phyloP scores from a whole-genome alignment of 1,284 basidiomycete species.

The Rhodotorula sp. region DNA sequence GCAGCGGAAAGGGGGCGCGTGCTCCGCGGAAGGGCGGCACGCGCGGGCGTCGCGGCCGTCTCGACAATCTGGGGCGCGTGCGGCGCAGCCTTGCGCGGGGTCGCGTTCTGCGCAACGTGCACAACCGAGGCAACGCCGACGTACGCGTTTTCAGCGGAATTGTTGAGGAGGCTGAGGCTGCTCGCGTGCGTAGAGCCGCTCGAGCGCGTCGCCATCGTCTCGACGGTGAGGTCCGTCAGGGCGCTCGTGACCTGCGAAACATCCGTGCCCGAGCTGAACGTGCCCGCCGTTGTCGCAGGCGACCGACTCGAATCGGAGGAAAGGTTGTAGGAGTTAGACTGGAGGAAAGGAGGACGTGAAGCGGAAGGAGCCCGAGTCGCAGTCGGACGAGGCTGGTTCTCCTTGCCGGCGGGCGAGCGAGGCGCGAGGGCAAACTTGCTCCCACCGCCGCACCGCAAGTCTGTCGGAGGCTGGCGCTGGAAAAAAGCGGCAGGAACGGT shows the following conservation, averaged over 20 bases:
- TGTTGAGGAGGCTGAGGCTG: constrained; percentile 10
- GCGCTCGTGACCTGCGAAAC: constrained; percentile 9
- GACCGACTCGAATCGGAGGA: background rate
- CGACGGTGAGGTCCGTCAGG: constrained; percentile 18
- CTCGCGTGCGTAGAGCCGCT: constrained; percentile 31
- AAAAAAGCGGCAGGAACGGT: constrained; percentile 38
- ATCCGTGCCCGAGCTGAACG: constrained; percentile 3
- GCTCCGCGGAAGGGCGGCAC: background rate
- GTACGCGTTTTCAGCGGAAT: constrained; percentile 6
- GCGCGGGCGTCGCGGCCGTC: constrained; percentile 18
- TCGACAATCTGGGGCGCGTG: constrained; percentile 13
- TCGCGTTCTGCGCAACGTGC: background rate
- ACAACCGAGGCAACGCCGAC: constrained; percentile 6
- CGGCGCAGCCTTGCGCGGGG: constrained; percentile 1
- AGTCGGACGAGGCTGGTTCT: constrained; percentile 16
- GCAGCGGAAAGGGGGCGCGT: background rate
- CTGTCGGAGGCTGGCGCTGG: constrained; percentile 18
- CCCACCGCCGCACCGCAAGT: background rate
- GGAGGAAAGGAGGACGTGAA: background rate
- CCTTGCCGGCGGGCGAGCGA: constrained; percentile 11
- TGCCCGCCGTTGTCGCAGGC: background rate
- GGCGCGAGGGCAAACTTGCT: background rate
- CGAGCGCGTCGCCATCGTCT: constrained; percentile 37
- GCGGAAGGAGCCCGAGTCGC: background rate
- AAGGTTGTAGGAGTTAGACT: background rate